phyloP scores from a whole-genome alignment of 2,329 filamentous ascomycete genomes.

The Emmonsiellopsis sp. region DNA sequence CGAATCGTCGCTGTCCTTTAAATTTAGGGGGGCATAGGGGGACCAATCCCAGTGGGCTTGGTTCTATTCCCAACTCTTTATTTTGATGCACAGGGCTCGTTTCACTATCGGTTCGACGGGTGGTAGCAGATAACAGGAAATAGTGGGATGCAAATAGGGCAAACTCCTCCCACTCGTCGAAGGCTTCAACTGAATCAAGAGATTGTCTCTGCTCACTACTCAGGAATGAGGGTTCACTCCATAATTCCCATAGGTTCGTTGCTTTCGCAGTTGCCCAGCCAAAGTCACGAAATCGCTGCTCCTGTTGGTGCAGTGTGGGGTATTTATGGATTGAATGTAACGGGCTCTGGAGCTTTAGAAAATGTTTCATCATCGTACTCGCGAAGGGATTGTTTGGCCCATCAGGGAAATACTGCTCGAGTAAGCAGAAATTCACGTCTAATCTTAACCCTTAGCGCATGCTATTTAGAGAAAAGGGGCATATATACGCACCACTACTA shows the following conservation, averaged over 20 bases:
- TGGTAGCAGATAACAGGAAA: conserved; percentile 62
- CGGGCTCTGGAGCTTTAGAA: conserved; percentile 69
- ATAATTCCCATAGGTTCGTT: conserved; percentile 72
- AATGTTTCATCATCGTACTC: conserved; percentile 74
- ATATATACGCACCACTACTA: conserved; percentile 48
- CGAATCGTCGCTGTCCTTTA: conserved; percentile 51
- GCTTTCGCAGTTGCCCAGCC: conserved; percentile 59
- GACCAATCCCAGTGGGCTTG: conserved; percentile 11
- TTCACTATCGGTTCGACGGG: conserved; percentile 2
- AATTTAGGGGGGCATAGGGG: conserved; percentile 23
- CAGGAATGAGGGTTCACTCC: conserved; percentile 63
- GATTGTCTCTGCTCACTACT: conserved; percentile 47
- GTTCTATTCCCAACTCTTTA: not conserved
- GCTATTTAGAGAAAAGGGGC: not conserved
- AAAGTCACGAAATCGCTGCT: conserved; percentile 55
- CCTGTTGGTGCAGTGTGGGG: conserved; percentile 57
- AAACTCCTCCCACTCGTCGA: conserved; percentile 96
- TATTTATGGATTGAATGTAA: conserved; percentile 67
- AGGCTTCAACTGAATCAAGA: conserved; percentile 67
- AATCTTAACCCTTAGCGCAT: conserved; percentile 2
- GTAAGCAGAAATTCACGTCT: conserved; percentile 68
- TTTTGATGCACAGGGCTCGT: conserved; percentile 9
- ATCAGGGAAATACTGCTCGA: conserved; percentile 79
- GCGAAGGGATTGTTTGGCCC: conserved; percentile 75
- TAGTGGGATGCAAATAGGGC: conserved; percentile 78